A percentile compares a stretch with the other conserved stretches of the same genome.
Evolutionary conservation across 768 basidiomycete species (phyloP).

Genomic region (Scleroderma citrinum): DNA sequence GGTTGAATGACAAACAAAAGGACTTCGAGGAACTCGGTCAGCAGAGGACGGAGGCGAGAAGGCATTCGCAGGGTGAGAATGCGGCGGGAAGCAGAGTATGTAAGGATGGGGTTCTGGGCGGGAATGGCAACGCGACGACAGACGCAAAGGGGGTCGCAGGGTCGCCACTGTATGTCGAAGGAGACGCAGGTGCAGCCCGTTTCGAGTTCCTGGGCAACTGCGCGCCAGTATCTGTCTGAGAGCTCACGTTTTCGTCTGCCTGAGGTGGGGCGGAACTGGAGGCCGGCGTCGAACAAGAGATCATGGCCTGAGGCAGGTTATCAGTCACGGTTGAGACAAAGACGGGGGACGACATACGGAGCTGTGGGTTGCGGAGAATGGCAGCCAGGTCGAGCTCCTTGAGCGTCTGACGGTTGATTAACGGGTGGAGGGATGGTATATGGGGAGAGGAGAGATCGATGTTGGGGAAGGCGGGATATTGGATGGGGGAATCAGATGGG

Average conservation of each 20-base stretch:
- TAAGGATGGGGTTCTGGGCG: constrained; percentile 36
- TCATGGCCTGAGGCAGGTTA: constrained; percentile 60
- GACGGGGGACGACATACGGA: constrained; percentile 52
- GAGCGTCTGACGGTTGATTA: constrained; percentile 78
- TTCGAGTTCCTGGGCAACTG: constrained; percentile 72
- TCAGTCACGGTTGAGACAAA: constrained; percentile 1
- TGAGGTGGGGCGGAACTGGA: constrained; percentile 77
- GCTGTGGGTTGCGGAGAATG: constrained; percentile 85
- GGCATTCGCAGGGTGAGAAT: constrained; percentile 61
- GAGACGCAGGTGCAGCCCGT: constrained; percentile 81
- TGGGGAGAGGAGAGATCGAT: constrained; percentile 43
- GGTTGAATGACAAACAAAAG: constrained; percentile 83
- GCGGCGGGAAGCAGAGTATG: constrained; percentile 38
- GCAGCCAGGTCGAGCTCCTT: constrained; percentile 80
- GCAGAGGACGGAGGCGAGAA: constrained; percentile 63
- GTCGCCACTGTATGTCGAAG: constrained; percentile 54
- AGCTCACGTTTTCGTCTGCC: constrained; percentile 66
- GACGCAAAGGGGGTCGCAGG: constrained; percentile 51
- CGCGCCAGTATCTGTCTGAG: constrained; percentile 81
- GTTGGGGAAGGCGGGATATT: constrained; percentile 24
- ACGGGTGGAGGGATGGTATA: constrained; percentile 64
- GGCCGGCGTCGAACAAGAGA: constrained; percentile 78
- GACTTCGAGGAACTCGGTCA: constrained; percentile 74
- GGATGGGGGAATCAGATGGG: constrained; percentile 23
- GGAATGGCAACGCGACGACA: constrained; percentile 41